A percentile compares a stretch with the other conserved stretches of the same genome.
Evolutionary conservation across 2,329 filamentous ascomycete genomes (phyloP).

Genomic region (Plenodomus biglobosus): DNA sequence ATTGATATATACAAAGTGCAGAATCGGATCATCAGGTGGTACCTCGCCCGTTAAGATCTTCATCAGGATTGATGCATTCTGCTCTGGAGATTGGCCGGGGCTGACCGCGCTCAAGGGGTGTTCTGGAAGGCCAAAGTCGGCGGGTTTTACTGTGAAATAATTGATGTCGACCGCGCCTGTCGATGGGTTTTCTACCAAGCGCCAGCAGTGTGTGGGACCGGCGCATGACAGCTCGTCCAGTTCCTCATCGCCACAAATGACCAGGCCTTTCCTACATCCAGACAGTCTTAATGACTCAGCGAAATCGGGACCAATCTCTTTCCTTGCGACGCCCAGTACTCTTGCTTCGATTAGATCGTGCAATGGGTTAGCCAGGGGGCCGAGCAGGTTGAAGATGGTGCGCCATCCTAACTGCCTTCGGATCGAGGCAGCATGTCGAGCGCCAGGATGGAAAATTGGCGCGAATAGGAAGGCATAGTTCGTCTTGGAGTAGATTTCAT

Average conservation of each 20-base stretch:
- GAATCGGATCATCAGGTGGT: slow-evolving; percentile 74
- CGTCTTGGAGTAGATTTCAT: slow-evolving; percentile 71
- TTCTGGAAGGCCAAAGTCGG: slow-evolving; percentile 79
- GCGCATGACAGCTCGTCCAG: slow-evolving; percentile 95
- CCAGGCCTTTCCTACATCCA: slow-evolving; percentile 78
- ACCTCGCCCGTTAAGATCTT: slow-evolving; percentile 74
- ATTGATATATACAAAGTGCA: slow-evolving; percentile 94
- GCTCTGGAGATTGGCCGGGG: slow-evolving; percentile 78
- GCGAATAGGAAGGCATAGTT: slow-evolving; percentile 97
- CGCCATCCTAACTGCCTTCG: slow-evolving; percentile 88
- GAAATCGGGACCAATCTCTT: slow-evolving; percentile 85
- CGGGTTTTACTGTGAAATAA: slow-evolving; percentile 74
- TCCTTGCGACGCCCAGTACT: slow-evolving; percentile 87
- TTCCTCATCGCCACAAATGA: slow-evolving; percentile 92
- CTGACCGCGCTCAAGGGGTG: slow-evolving; percentile 79
- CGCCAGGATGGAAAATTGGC: slow-evolving; percentile 93
- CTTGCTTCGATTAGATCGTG: slow-evolving; percentile 79
- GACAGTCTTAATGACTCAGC: slow-evolving; percentile 77
- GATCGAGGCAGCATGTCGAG: slow-evolving; percentile 83
- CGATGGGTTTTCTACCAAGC: slow-evolving; percentile 58
- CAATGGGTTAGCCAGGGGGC: slow-evolving; percentile 87
- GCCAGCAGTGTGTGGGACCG: slow-evolving; percentile 87
- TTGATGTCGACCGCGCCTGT: slow-evolving; percentile 62
- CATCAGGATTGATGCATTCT: slow-evolving; percentile 84
- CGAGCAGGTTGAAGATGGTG: slow-evolving; percentile 96